Evolutionary conservation across 1,139 yeast genomes (phyloP), one percentile per base, ranked within the genome.

Genomic region (Debaryomycetaceae sp.): DNA sequence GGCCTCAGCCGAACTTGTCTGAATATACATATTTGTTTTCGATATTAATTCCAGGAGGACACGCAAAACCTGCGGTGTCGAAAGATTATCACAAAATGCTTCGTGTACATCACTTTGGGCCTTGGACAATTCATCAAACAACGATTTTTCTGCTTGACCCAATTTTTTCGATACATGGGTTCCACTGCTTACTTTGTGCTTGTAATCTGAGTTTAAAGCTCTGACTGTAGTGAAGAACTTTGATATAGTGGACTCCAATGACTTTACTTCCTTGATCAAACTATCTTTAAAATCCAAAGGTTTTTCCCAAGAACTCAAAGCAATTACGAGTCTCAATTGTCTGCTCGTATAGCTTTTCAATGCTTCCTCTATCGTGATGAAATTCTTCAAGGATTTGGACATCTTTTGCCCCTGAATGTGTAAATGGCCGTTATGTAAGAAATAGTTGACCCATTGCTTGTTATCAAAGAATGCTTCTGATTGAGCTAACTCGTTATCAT

Each of bases 371-470:
- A 92, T 89, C 8, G 98, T 91, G 55, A 94, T 91, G 61, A 92
- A 92, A 64, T 92, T 92, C 64, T 92, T 92, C 56, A 92, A 75
- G 30, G 95, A 85, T 65, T 92, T 92, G 36, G 95, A 85, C 99
- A 92, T 92, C 60, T 92, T 92, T 66, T 89, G 97, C 16, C 99
- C 99, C 61, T 92, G 97, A 52, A 92, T 92, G 62, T 92, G 98
- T 54, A 92, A 75, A 64, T 92, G 99, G 30, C 99, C 99, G 37
- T 95, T 88, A 63, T 92, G 99, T 66, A 92, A 65, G 65, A 92
- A 92, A 63, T 92, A 92, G 63, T 92, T 91, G 40, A 92, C 88
- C 99, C 99, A 92, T 65, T 94, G 98, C 39, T 79, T 68, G 63
- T 87, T 83, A 54, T 87, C 88, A 61, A 75, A 92, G 61, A 83